These are phyloP conservation scores for Platanus orientalis DNA, from an alignment of 164 flowering plant species.

Conservation along the genomic window DNA sequence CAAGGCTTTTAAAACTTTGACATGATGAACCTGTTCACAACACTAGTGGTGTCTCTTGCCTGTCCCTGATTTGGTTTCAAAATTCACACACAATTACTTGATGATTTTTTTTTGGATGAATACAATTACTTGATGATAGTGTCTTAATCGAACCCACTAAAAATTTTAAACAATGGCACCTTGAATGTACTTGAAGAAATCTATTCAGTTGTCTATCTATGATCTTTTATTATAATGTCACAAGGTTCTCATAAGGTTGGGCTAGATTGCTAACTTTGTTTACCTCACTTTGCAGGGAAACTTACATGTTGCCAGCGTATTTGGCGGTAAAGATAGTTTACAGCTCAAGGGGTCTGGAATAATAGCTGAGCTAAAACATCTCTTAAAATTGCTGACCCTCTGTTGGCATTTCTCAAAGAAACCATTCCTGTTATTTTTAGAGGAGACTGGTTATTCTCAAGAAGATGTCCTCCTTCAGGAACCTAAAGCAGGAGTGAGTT, in stretches of 20 bases:
- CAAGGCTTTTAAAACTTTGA: no score
- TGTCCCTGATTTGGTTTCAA: no score
- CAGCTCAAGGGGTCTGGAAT: conserved; percentile 71
- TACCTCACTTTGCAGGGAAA: conserved; percentile 60
- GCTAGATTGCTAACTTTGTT: conserved; percentile 11
- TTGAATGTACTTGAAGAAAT: neutral
- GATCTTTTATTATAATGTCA: neutral
- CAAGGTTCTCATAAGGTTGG: neutral
- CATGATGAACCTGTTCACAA: no score
- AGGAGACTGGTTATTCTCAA: conserved; percentile 78
- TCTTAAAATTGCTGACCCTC: conserved; percentile 67
- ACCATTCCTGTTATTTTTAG: conserved; percentile 73
- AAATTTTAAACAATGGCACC: neutral
- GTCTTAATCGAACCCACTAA: neutral
- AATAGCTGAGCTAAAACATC: conserved; percentile 60
- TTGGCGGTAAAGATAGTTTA: conserved; percentile 74
- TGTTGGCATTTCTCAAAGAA: conserved; percentile 99
- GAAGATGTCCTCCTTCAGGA: conserved; percentile 88
- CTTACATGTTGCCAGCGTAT: conserved; percentile 60
- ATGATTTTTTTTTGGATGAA: no score
- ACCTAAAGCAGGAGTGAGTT: conserved; percentile 95
- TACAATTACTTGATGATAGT: neutral
- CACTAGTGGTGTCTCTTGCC: no score
- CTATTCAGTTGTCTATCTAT: neutral
- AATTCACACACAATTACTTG: no score